Conservation (phyloP, 192 early-diverging fungal genomes). For the Coemansia pectinata region DNA sequence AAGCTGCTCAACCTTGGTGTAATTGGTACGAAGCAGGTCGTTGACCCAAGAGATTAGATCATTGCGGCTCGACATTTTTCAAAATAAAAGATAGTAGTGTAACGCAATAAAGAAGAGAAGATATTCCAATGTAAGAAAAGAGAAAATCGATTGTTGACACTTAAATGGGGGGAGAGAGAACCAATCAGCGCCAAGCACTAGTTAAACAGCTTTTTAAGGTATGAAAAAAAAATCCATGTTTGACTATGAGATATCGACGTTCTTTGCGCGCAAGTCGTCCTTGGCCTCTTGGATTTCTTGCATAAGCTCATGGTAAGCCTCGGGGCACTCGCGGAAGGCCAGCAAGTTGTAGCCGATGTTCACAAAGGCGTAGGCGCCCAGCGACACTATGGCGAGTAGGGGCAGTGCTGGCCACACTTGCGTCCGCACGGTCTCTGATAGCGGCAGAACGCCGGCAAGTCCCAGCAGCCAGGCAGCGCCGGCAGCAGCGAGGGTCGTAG, state of each 20-base stretch:
- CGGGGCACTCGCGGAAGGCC: conserved; percentile 91
- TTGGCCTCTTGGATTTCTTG: conserved; percentile 87
- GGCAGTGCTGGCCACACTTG: conserved; percentile 50
- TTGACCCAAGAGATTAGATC: conserved; percentile 96
- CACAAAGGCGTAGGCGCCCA: conserved; percentile 88
- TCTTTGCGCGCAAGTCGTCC: conserved; percentile 71
- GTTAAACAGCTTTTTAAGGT: not conserved
- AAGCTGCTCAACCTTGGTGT: conserved; percentile 93
- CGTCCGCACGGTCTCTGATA: conserved; percentile 31
- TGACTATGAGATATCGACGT: conserved; percentile 54
- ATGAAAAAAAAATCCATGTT: not conserved
- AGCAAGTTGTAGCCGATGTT: conserved; percentile 84
- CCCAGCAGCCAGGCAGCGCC: conserved; percentile 39
- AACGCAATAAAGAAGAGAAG: not conserved
- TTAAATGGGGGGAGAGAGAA: not conserved
- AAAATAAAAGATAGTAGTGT: not conserved
- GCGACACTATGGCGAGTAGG: conserved; percentile 63
- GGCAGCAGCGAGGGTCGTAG: conserved; percentile 13
- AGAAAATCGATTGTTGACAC: not conserved
- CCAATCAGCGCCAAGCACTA: not conserved
- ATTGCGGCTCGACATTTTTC: conserved; percentile 72
- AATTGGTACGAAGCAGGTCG: conserved; percentile 85
- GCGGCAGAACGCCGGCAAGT: conserved; percentile 30
- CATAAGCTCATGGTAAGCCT: conserved; percentile 77
- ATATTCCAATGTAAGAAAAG: not conserved